A percentile compares a stretch with the other conserved stretches of the same genome.
phyloP scores from a whole-genome alignment of 2,329 filamentous ascomycete genomes.

The Coniochaeta sp. region DNA sequence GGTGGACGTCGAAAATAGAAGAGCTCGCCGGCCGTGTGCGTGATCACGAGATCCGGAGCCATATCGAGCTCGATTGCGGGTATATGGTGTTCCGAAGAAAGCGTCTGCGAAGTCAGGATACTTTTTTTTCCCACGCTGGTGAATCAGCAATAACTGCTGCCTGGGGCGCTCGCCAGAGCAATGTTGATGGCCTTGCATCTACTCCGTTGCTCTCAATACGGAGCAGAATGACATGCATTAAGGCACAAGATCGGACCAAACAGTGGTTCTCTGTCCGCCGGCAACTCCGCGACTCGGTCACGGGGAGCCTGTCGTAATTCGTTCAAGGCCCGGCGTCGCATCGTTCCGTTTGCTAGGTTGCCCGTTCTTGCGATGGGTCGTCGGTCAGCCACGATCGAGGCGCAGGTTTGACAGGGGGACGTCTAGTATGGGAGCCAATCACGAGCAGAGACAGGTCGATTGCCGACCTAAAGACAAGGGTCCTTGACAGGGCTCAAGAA shows the following conservation, averaged over 20 bases:
- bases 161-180: not conserved
- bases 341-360: not conserved
- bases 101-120: not conserved
- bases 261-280: constrained; percentile 4
- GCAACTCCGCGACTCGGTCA: constrained; percentile 7
- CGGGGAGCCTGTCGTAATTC: not conserved
- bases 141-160: not conserved
- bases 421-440: not conserved
- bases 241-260: not conserved
- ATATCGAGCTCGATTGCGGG: not conserved
- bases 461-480: not conserved
- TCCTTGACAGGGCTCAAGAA: constrained; percentile 2
- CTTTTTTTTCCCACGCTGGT: not conserved
- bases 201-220: not conserved
- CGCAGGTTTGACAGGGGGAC: not conserved
- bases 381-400: constrained; percentile 2
- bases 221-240: not conserved
- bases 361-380: not conserved
- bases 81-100: not conserved
- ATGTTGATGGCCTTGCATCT: not conserved
- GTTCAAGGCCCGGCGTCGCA: not conserved
- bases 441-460: not conserved
- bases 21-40: not conserved
- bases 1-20: not conserved
- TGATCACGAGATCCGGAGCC: not conserved